Evolutionary conservation across 2,329 filamentous ascomycete species (phyloP).

Genomic region (Cladobotryum mycophilum): DNA sequence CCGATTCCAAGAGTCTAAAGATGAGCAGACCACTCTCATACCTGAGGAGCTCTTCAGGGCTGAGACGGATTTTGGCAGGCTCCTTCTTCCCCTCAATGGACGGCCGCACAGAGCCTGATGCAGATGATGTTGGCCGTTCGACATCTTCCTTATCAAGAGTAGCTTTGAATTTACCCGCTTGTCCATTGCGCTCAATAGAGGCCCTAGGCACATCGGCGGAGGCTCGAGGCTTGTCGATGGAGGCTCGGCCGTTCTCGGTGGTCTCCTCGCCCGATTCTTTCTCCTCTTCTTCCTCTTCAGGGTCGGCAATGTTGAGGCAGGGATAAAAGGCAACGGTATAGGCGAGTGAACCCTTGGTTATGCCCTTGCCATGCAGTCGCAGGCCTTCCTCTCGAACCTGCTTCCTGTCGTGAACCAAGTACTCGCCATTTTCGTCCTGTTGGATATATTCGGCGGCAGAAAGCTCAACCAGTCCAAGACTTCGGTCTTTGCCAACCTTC

Average conservation of each 20-base stretch:
- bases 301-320: constrained; percentile 78
- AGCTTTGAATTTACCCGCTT: constrained; percentile 40
- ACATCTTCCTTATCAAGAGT: constrained; percentile 26
- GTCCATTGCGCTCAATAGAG: constrained; percentile 4
- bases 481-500: constrained; percentile 83
- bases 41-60: constrained; percentile 70
- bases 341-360: constrained; percentile 70
- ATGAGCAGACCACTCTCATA: constrained; percentile 90
- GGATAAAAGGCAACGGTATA: constrained; percentile 90
- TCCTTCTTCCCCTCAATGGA: constrained; percentile 41
- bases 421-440: constrained; percentile 75
- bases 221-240: constrained; percentile 9
- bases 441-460: constrained; percentile 70
- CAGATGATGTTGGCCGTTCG: constrained; percentile 24
- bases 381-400: constrained; percentile 60
- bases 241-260: constrained; percentile 21
- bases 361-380: constrained; percentile 64
- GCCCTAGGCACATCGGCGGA: constrained; percentile 7
- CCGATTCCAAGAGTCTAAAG: constrained; percentile 87
- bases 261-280: constrained; percentile 36
- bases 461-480: constrained; percentile 75
- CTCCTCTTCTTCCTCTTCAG: constrained; percentile 71
- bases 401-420: constrained; percentile 71
- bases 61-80: constrained; percentile 71
- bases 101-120: constrained; percentile 28